A percentile compares a stretch with the other conserved stretches of the same genome.
phyloP scores from a whole-genome alignment of 805 yeast genomes.

The Jamesozyma piceae region DNA sequence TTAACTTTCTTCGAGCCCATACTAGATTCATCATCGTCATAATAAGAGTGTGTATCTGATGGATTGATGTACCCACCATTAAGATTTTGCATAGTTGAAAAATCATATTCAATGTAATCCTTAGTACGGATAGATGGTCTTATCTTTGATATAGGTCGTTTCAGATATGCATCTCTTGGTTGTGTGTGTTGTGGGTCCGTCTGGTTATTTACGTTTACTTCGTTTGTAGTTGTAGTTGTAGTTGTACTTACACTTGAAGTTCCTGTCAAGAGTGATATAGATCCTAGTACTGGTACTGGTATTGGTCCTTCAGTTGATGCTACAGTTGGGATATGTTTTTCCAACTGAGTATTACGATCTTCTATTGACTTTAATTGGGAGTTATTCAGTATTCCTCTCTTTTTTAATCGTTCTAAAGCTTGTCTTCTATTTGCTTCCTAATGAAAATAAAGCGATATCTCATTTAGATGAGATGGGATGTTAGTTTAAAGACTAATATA shows the following conservation, averaged over 20 bases:
- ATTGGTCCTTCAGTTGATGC: background rate
- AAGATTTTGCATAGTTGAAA: conserved; percentile 81
- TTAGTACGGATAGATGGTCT: conserved; percentile 45
- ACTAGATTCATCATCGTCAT: conserved; percentile 10
- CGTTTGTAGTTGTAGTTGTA: background rate
- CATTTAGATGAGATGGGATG: too few relatives aligned
- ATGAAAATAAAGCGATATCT: too few relatives aligned
- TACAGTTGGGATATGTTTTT: background rate
- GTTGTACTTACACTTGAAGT: conserved; percentile 4
- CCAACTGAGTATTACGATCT: conserved; percentile 13
- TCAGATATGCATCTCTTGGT: background rate
- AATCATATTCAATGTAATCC: conserved; percentile 77
- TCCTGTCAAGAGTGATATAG: too few relatives aligned
- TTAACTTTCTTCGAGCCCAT: conserved; percentile 25
- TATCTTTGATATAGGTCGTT: conserved; percentile 16
- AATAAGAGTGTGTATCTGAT: conserved; percentile 11
- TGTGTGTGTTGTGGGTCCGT: background rate
- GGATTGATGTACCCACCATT: conserved; percentile 70
- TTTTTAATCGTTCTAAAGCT: conserved; percentile 50
- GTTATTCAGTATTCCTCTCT: conserved; percentile 32
- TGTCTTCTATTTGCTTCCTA: conserved; percentile 50
- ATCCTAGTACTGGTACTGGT: too few relatives aligned
- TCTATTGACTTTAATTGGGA: conserved; percentile 17
- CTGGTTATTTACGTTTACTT: too few relatives aligned
- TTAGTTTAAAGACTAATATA: too few relatives aligned